A percentile compares a stretch with the other conserved stretches of the same genome.
phyloP scores from a whole-genome alignment of 2,329 filamentous ascomycete genomes.

The Fusarium avenaceum region DNA sequence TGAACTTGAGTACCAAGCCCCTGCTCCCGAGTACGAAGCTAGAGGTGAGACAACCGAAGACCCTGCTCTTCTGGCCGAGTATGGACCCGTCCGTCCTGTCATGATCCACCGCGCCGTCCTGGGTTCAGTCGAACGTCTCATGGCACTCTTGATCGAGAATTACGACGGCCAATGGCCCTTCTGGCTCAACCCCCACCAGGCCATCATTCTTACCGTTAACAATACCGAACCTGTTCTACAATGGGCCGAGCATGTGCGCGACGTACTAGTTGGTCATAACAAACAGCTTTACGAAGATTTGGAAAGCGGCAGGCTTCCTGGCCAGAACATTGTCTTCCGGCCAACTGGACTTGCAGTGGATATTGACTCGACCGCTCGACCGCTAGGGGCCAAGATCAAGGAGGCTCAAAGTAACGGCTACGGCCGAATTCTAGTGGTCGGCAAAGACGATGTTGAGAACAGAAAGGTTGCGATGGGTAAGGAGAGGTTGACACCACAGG shows the following conservation, averaged over 20 bases:
- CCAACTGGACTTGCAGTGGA: constrained; percentile 76
- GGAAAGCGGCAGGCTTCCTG: constrained; percentile 49
- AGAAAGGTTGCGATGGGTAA: constrained; percentile 64
- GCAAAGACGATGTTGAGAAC: constrained; percentile 72
- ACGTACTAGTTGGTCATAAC: constrained; percentile 64
- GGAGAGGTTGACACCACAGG: constrained; percentile 59
- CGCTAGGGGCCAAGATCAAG: constrained; percentile 76
- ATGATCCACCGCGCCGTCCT: constrained; percentile 88
- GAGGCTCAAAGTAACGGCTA: constrained; percentile 81
- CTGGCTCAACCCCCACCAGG: constrained; percentile 87
- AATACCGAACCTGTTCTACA: constrained; percentile 66
- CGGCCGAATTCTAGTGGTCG: constrained; percentile 79
- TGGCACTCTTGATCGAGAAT: constrained; percentile 87
- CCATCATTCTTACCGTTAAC: constrained; percentile 80
- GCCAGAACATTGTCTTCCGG: constrained; percentile 61
- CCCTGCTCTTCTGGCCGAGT: constrained; percentile 61
- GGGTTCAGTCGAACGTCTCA: constrained; percentile 85
- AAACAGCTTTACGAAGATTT: constrained; percentile 53
- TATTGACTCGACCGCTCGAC: constrained; percentile 73
- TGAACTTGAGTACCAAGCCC: constrained; percentile 78
- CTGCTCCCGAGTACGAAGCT: constrained; percentile 72
- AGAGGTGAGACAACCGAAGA: constrained; percentile 66
- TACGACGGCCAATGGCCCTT: constrained; percentile 87
- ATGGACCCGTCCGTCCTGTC: constrained; percentile 76
- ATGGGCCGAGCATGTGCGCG: constrained; percentile 62